phyloP scores from a whole-genome alignment of 2,329 filamentous ascomycete species.

The Alternaria gansuensis region DNA sequence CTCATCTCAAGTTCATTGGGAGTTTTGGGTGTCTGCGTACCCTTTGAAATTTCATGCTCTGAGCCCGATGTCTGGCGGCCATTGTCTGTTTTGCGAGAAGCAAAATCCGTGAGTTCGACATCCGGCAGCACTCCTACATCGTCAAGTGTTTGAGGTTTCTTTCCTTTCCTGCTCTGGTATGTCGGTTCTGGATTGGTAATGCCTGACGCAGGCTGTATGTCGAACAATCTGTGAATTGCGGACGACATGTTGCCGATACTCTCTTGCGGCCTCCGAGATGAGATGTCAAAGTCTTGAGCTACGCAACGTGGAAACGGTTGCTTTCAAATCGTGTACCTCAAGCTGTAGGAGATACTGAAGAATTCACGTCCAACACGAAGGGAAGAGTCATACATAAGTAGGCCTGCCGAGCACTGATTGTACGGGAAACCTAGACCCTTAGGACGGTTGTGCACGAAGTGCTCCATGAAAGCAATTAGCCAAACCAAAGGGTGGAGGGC shows the following conservation, averaged over 20 bases:
- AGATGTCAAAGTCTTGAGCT: background rate
- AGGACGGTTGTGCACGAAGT: conserved; percentile 17
- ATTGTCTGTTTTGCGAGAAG: conserved; percentile 34
- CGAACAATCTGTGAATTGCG: conserved; percentile 53
- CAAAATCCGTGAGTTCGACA: conserved; percentile 49
- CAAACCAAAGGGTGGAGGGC: conserved; percentile 8
- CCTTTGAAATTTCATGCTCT: conserved; percentile 19
- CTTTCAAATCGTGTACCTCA: background rate
- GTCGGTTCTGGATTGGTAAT: conserved; percentile 54
- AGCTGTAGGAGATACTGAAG: background rate
- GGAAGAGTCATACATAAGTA: background rate
- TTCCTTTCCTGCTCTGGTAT: conserved; percentile 36
- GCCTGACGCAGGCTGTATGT: conserved; percentile 52
- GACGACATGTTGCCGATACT: conserved; percentile 48
- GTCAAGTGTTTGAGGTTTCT: conserved; percentile 21
- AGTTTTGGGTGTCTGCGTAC: conserved; percentile 42
- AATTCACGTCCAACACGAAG: background rate
- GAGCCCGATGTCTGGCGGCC: conserved; percentile 31
- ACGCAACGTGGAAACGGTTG: background rate
- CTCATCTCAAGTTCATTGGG: conserved; percentile 64
- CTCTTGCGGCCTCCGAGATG: background rate
- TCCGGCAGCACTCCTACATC: conserved; percentile 36
- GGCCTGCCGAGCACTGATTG: conserved; percentile 4
- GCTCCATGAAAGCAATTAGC: conserved; percentile 14
- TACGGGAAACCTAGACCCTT: conserved; percentile 8